These are phyloP conservation scores for Lolium multiflorum DNA, from an alignment of 176 grass and related monocot genomes.

Conservation along the genomic window DNA sequence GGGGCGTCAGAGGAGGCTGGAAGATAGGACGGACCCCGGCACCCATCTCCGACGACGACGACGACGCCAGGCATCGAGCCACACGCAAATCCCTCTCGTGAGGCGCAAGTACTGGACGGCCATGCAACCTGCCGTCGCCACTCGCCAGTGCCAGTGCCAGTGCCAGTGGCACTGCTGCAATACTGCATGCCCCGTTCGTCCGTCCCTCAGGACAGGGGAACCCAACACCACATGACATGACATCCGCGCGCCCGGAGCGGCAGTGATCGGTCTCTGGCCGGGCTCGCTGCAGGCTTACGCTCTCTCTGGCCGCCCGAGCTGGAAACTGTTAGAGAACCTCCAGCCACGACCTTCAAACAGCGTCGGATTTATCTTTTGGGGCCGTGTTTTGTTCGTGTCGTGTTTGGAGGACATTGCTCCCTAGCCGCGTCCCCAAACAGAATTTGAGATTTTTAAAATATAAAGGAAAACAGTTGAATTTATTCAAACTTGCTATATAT, in stretches of 20 bases:
- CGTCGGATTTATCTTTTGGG: too few relatives aligned
- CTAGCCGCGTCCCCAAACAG: too few relatives aligned
- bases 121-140: background rate
- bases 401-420: too few relatives aligned
- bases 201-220: background rate
- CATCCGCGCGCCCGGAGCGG: background rate
- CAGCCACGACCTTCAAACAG: too few relatives aligned
- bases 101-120: background rate
- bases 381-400: too few relatives aligned
- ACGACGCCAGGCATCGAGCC: slow-evolving; percentile 15
- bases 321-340: slow-evolving; percentile 6
- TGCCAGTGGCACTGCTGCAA: background rate
- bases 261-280: slow-evolving; percentile 27
- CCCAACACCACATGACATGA: background rate
- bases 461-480: too few relatives aligned
- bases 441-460: too few relatives aligned
- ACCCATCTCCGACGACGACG: background rate
- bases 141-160: background rate
- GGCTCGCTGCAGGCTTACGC: slow-evolving; percentile 30
- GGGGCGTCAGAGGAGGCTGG: slow-evolving; percentile 16
- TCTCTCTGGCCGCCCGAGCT: background rate
- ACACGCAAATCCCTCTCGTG: slow-evolving; percentile 53
- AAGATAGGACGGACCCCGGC: background rate
- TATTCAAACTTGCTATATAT: too few relatives aligned
- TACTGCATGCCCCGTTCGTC: background rate